Evolutionary conservation across 192 early-diverging fungal genomes (phyloP).

Genomic region (Coemansia sp.): DNA sequence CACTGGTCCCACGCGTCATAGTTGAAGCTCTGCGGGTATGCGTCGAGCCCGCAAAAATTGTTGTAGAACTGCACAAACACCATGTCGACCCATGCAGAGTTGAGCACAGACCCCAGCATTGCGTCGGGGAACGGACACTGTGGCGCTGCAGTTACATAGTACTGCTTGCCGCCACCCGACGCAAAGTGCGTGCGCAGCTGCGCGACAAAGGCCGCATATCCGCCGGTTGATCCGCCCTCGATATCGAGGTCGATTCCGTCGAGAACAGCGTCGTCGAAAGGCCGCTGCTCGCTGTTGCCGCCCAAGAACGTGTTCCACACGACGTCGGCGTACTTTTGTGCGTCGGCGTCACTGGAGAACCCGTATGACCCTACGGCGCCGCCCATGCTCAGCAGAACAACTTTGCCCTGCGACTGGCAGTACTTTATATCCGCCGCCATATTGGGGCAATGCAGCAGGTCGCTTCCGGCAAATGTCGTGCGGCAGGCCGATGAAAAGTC

Average conservation of each 20-base stretch:
- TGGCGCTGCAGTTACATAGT: constrained; percentile 58
- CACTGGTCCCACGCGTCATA: constrained; percentile 60
- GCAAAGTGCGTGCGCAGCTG: constrained; percentile 50
- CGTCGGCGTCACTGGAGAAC: constrained; percentile 48
- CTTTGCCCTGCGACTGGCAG: constrained; percentile 64
- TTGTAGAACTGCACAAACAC: constrained; percentile 69
- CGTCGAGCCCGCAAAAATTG: constrained; percentile 58
- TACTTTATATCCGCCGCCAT: constrained; percentile 59
- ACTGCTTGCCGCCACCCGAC: constrained; percentile 46
- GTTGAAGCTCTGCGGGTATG: constrained; percentile 52
- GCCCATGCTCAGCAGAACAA: constrained; percentile 61
- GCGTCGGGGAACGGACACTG: constrained; percentile 62
- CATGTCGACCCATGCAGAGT: constrained; percentile 60
- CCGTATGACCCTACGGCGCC: constrained; percentile 62
- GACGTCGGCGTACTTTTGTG: constrained; percentile 51
- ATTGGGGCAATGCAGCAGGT: constrained; percentile 55
- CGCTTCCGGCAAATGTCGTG: constrained; percentile 51
- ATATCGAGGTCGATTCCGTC: constrained; percentile 64
- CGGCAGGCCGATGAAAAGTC: constrained; percentile 57
- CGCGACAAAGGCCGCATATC: constrained; percentile 52
- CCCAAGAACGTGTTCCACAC: constrained; percentile 63
- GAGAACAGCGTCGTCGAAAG: constrained; percentile 58
- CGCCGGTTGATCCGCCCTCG: constrained; percentile 50
- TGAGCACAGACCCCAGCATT: constrained; percentile 55
- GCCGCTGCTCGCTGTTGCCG: constrained; percentile 54